A percentile compares a stretch with the other conserved stretches of the same genome.
These are phyloP conservation scores for Phytophthora litchii DNA, from an alignment of 352 stramenopile species.

Conservation along the genomic window DNA sequence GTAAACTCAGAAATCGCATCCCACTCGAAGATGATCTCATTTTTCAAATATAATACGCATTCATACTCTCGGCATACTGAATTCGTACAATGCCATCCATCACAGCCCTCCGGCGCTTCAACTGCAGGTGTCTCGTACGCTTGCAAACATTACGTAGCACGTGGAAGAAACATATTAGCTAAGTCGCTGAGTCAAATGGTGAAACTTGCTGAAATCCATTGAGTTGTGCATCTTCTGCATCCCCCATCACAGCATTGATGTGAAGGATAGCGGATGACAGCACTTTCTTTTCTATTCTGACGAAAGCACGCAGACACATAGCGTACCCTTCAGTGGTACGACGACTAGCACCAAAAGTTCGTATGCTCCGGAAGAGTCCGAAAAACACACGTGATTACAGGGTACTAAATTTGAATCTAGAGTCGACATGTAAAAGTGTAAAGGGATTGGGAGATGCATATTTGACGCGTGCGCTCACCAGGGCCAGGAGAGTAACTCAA, in stretches of 20 bases:
- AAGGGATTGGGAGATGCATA: too few relatives aligned
- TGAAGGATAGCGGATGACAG: not conserved
- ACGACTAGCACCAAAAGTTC: slow-evolving; percentile 21
- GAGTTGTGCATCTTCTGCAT: slow-evolving; percentile 6
- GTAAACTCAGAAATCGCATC: slow-evolving; percentile 1
- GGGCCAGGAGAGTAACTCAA: too few relatives aligned
- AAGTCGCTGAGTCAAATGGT: not conserved
- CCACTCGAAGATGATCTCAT: not conserved
- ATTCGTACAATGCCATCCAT: not conserved
- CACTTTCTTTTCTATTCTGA: not conserved
- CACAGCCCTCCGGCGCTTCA: slow-evolving; percentile 1
- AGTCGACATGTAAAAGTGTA: too few relatives aligned
- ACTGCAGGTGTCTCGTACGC: not conserved
- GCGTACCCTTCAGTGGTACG: slow-evolving; percentile 14
- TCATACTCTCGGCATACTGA: slow-evolving; percentile 3
- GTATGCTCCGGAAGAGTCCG: slow-evolving; percentile 9
- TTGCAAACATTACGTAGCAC: slow-evolving; percentile 4
- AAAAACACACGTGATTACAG: slow-evolving; percentile 15
- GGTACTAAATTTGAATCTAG: too few relatives aligned
- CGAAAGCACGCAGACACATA: slow-evolving; percentile 3
- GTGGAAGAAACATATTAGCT: not conserved
- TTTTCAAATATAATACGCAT: slow-evolving; percentile 1
- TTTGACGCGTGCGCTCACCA: too few relatives aligned
- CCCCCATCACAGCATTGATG: slow-evolving; percentile 9
- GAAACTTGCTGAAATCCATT: slow-evolving; percentile 10